Evolutionary conservation across 257 asterid species (phyloP).

Genomic region (Jaltomata sinuosa): DNA sequence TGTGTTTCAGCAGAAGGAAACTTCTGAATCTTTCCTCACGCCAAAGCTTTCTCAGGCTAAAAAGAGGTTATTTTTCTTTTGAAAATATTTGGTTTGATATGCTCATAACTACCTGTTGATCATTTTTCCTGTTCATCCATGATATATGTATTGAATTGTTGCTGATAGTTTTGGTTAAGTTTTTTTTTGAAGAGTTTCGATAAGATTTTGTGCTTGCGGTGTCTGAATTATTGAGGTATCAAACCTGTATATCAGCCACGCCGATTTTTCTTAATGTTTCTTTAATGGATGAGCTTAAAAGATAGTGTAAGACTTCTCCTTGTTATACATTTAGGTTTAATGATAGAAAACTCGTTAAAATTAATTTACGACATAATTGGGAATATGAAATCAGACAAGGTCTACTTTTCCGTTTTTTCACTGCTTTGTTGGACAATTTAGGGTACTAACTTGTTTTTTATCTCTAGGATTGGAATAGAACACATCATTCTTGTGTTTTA

Average conservation of each 20-base stretch:
- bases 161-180: background rate
- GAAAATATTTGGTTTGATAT: background rate
- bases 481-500: background rate
- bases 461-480: background rate
- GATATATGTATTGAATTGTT: background rate
- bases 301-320: background rate
- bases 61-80: constrained; percentile 34
- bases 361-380: background rate
- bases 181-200: background rate
- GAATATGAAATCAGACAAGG: background rate
- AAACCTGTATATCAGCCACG: background rate
- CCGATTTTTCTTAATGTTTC: background rate
- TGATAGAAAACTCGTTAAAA: background rate
- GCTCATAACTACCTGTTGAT: background rate
- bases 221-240: background rate
- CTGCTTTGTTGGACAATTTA: background rate
- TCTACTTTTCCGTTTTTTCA: background rate
- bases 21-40: constrained; percentile 86
- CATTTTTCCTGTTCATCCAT: background rate
- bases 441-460: background rate
- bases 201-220: background rate
- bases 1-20: constrained; percentile 89
- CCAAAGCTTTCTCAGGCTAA: constrained; percentile 77
- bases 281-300: background rate
- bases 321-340: background rate